Conservation (phyloP, 306 rosid genomes). For the Macrotyloma uniflorum region DNA sequence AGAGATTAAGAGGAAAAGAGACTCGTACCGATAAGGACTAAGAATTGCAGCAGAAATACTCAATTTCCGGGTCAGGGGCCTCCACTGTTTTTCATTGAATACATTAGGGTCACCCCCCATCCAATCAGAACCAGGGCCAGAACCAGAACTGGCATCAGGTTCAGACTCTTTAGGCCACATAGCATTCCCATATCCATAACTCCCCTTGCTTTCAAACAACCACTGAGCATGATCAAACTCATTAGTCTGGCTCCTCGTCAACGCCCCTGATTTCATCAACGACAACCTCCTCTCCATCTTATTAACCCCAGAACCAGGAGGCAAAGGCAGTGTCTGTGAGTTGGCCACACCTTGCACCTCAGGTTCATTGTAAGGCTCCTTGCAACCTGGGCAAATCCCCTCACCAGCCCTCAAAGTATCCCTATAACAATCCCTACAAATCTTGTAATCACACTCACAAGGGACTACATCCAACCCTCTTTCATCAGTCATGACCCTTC, state of each 20-base stretch:
- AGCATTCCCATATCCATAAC: conserved; percentile 80
- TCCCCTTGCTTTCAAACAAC: conserved; percentile 72
- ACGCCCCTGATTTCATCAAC: conserved; percentile 52
- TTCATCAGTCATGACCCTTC: conserved; percentile 61
- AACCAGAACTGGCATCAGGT: conserved; percentile 44
- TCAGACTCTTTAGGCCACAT: conserved; percentile 67
- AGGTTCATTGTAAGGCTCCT: conserved; percentile 48
- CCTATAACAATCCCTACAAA: conserved; percentile 69
- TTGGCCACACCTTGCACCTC: conserved; percentile 24
- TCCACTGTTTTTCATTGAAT: conserved; percentile 64
- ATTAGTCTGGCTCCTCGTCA: conserved; percentile 47
- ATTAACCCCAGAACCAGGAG: conserved; percentile 42
- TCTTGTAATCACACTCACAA: conserved; percentile 67
- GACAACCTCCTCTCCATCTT: conserved; percentile 69
- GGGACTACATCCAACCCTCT: conserved; percentile 68
- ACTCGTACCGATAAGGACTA: conserved; percentile 68
- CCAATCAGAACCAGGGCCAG: conserved; percentile 53
- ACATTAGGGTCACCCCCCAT: conserved; percentile 60
- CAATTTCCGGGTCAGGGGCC: conserved; percentile 60
- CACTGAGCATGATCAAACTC: conserved; percentile 62
- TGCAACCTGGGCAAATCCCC: conserved; percentile 68
- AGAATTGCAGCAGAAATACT: conserved; percentile 69
- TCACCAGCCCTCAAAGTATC: conserved; percentile 56
- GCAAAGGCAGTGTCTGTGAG: conserved; percentile 33
- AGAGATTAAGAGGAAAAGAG: background rate